Base-by-base conservation (phyloP, 1,284 basidiomycete genomes). In the Fomitopsis palustris region DNA sequence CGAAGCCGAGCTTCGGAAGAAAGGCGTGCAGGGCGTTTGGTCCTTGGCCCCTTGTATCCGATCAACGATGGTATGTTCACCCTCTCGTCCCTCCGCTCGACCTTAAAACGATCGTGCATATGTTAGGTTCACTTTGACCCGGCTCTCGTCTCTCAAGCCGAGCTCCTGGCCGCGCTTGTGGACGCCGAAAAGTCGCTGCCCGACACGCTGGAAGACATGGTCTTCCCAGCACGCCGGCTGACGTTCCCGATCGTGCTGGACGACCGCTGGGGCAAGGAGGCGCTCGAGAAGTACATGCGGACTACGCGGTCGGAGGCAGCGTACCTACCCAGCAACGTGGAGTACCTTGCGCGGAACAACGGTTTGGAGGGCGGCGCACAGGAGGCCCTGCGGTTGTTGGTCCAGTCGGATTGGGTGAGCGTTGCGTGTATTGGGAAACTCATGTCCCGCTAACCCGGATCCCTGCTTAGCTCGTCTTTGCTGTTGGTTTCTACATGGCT, bases 301-400 rank as follows among this genome's bases (percentile, higher is more conserved):
- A 80, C 80, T 0, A 80, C 76, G 0, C 74, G 87, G 14, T 75
- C 79, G 55, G 80, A 79, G 55, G 87, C 88, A 0, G 82, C 83
- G 1, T 90, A 90, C 67, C 72, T 91, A 0, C 88, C 87, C 0
- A 85, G 82, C 68, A 90, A 90, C 64, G 71, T 86, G 43, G 81
- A 86, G 45, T 90, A 90, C 64, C 77, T 90, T 1, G 85, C 86
- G 0, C 75, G 72, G 47, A 86, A 86, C 42, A 90, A 88, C 62
- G 87, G 86, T 0, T 69, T 88, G 10, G 67, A 73, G 7, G 78
- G 77, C 19, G 76, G 77, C 16, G 58, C 69, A 3, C 65, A 70
- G 23, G 81, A 82, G 49, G 82, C 79, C 0, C 62, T 86, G 52
- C 65, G 70, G 41, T 74, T 79, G 61, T 68, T 86, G 16, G 70